Conservation (phyloP, 2,329 filamentous ascomycete genomes). For the Fusarium secorum region DNA sequence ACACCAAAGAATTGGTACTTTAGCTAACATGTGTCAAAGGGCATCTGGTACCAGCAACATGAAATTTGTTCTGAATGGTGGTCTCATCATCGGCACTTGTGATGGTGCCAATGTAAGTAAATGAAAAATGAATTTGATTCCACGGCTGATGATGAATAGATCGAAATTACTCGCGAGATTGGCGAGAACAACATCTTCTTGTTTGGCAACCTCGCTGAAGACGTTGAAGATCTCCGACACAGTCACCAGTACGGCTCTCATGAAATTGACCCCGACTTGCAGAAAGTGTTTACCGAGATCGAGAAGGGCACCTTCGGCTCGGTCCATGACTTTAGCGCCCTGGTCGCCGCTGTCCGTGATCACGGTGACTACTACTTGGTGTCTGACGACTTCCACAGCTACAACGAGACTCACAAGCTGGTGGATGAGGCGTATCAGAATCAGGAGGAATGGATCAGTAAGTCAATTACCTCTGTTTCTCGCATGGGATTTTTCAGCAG, state of each 20-base stretch:
- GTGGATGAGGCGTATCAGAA: constrained; percentile 93
- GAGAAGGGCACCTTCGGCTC: constrained; percentile 83
- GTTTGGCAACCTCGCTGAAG: constrained; percentile 93
- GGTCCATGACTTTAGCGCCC: constrained; percentile 77
- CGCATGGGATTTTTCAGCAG: constrained; percentile 98
- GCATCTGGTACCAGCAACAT: constrained; percentile 93
- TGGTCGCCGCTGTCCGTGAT: constrained; percentile 85
- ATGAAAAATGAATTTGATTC: background rate
- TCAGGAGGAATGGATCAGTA: constrained; percentile 90
- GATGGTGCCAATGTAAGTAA: constrained; percentile 79
- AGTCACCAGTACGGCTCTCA: constrained; percentile 84
- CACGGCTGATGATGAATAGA: constrained; percentile 47
- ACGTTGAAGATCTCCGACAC: constrained; percentile 95
- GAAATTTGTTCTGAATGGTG: constrained; percentile 99
- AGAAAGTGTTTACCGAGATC: constrained; percentile 85
- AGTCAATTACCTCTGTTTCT: constrained; percentile 86
- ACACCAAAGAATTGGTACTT: background rate
- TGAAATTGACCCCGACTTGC: constrained; percentile 77
- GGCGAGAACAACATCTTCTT: constrained; percentile 98
- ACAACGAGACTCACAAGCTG: constrained; percentile 87
- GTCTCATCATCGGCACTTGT: constrained; percentile 96
- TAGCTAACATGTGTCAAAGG: constrained; percentile 37
- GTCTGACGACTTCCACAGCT: constrained; percentile 96
- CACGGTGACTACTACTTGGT: constrained; percentile 98
- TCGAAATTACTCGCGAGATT: constrained; percentile 97